These are phyloP conservation scores for Fusarium albidum DNA, from an alignment of 2,329 filamentous ascomycete genomes.

Conservation along the genomic window DNA sequence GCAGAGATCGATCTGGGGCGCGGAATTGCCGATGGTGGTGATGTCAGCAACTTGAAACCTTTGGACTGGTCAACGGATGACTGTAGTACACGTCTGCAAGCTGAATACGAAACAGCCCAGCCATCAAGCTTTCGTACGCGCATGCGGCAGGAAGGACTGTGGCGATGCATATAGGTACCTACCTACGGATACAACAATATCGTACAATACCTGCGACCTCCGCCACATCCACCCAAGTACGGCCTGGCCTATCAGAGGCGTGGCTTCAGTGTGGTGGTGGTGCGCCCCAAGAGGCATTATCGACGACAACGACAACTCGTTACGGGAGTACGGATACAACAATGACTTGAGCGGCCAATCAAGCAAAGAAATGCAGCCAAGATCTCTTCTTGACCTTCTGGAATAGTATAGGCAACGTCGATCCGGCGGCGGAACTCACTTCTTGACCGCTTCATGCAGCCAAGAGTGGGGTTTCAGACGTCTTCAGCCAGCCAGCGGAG, in stretches of 20 bases:
- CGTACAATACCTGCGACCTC: no score
- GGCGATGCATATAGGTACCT: slow-evolving; percentile 9
- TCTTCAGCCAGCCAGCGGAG: slow-evolving; percentile 11
- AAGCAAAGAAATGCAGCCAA: background rate
- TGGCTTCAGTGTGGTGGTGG: background rate
- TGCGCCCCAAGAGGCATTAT: background rate
- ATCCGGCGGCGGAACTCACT: slow-evolving; percentile 14
- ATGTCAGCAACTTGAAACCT: background rate
- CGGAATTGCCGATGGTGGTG: slow-evolving; percentile 27
- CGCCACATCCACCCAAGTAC: slow-evolving; percentile 7
- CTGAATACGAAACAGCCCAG: slow-evolving; percentile 11
- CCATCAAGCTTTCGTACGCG: background rate
- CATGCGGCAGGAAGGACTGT: background rate
- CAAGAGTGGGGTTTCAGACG: slow-evolving; percentile 23
- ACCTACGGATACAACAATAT: background rate
- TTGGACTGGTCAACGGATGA: background rate
- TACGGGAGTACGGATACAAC: no score
- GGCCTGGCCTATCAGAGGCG: slow-evolving; percentile 18
- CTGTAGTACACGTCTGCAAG: no score
- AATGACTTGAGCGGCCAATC: slow-evolving; percentile 5
- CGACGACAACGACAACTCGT: background rate
- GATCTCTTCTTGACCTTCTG: slow-evolving; percentile 20
- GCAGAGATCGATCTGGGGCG: no score
- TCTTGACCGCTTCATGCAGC: slow-evolving; percentile 29
- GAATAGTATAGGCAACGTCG: slow-evolving; percentile 29